phyloP scores from a whole-genome alignment of 805 yeast species.

The Ogataea paradorogensis region DNA sequence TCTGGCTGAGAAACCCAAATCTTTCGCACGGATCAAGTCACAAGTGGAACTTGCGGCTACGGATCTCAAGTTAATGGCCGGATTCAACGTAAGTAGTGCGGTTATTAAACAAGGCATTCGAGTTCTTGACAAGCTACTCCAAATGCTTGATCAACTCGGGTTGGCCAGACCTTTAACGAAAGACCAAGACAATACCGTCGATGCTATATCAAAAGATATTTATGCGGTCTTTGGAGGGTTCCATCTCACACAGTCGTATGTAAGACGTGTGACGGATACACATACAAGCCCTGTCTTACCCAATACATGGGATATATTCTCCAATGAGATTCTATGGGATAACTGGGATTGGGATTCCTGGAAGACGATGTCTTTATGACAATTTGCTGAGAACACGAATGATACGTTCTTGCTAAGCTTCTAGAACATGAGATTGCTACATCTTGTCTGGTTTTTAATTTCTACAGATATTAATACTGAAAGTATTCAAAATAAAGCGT shows the following conservation, averaged over 20 bases:
- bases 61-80: slow-evolving; percentile 10
- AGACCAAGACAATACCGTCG: background rate
- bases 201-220: slow-evolving; percentile 11
- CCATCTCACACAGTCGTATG: slow-evolving; percentile 11
- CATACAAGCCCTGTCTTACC: background rate
- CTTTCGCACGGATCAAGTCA: background rate
- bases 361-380: slow-evolving; percentile 1
- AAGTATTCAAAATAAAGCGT: too few relatives aligned
- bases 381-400: background rate
- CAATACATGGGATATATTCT: slow-evolving; percentile 8
- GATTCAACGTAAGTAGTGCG: slow-evolving; percentile 5
- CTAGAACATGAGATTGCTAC: too few relatives aligned
- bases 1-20: slow-evolving; percentile 20
- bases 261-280: slow-evolving; percentile 7
- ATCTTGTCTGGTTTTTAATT: too few relatives aligned
- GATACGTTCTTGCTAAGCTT: background rate
- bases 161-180: background rate
- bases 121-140: slow-evolving; percentile 7
- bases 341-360: slow-evolving; percentile 11
- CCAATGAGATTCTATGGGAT: slow-evolving; percentile 6
- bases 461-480: too few relatives aligned
- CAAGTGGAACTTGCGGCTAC: slow-evolving; percentile 4
- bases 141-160: background rate
- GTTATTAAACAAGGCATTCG: slow-evolving; percentile 11
- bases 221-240: slow-evolving; percentile 17